phyloP scores from a whole-genome alignment of 176 grass and related monocot genomes.

The Phragmites australis region DNA sequence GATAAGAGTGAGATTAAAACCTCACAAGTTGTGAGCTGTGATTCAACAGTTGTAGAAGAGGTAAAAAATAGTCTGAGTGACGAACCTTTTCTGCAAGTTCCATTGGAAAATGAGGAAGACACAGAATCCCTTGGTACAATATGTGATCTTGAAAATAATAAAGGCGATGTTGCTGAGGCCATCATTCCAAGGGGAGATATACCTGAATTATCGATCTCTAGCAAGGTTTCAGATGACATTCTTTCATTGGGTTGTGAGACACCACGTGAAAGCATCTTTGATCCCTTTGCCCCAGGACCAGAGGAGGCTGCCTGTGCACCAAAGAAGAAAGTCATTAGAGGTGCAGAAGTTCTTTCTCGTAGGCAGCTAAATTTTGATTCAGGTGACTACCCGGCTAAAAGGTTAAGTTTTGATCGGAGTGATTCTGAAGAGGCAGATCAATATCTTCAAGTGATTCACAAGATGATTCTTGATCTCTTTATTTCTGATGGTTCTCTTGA shows the following conservation, averaged over 20 bases:
- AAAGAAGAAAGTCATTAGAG: constrained; percentile 51
- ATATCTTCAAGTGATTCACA: constrained; percentile 34
- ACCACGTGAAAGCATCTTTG: constrained; percentile 63
- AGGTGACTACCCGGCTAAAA: constrained; percentile 33
- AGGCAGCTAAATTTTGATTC: constrained; percentile 58
- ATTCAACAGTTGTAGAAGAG: constrained; percentile 14
- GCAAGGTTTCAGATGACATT: constrained; percentile 17
- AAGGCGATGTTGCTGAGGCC: constrained; percentile 7
- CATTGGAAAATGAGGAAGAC: constrained; percentile 27
- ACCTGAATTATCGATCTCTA: constrained; percentile 33
- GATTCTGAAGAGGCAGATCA: constrained; percentile 51
- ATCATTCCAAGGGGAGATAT: constrained; percentile 11
- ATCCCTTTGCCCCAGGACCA: constrained; percentile 70
- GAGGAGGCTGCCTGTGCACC: constrained; percentile 53
- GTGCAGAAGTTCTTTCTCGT: constrained; percentile 29
- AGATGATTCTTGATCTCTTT: constrained; percentile 55
- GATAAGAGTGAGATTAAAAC: constrained; percentile 9
- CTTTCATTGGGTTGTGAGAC: constrained; percentile 40
- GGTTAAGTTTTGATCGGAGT: constrained; percentile 34
- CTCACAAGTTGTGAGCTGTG: constrained; percentile 9
- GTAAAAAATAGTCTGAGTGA: constrained; percentile 17
- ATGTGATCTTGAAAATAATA: constrained; percentile 26
- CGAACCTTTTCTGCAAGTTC: constrained; percentile 12
- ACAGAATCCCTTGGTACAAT: constrained; percentile 4
- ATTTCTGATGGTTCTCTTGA: constrained; percentile 34